Evolutionary conservation across 441 rosid species (phyloP).

Genomic region (Corymbia calophylla): DNA sequence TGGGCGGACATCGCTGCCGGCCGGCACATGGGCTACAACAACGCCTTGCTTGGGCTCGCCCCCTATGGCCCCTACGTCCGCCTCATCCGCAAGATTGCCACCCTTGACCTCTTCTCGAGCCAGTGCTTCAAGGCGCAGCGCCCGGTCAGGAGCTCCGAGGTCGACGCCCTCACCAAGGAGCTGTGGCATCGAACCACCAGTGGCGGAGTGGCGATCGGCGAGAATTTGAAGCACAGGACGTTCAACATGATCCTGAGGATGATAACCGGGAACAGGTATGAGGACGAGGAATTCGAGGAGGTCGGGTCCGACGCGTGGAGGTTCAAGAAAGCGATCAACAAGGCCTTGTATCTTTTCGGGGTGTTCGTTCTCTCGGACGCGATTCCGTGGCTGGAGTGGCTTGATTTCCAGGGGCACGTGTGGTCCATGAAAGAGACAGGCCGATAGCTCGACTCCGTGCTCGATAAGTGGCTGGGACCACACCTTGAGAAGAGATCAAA

Average conservation of each 20-base stretch:
- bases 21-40: conserved; percentile 42
- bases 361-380: conserved; percentile 29
- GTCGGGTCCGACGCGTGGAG: conserved; percentile 33
- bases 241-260: conserved; percentile 36
- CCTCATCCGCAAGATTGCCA: conserved; percentile 40
- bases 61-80: conserved; percentile 68
- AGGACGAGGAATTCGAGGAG: conserved; percentile 6
- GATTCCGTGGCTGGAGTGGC: conserved; percentile 48
- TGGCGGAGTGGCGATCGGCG: conserved; percentile 8
- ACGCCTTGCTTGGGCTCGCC: conserved; percentile 40
- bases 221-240: conserved; percentile 28
- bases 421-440: conserved; percentile 33
- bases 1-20: conserved; percentile 36
- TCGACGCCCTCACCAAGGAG: conserved; percentile 26
- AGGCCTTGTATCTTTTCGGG: conserved; percentile 25
- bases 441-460: conserved; percentile 33
- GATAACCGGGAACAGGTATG: conserved; percentile 31
- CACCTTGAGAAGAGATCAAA: conserved; percentile 18
- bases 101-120: conserved; percentile 42
- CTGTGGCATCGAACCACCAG: neutral
- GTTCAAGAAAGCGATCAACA: conserved; percentile 29
- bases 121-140: conserved; percentile 33
- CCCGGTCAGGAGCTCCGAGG: conserved; percentile 31
- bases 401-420: conserved; percentile 35
- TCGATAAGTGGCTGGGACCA: conserved; percentile 40